Percentiles rank a stretch among this genome's conserved stretches.
Evolutionary conservation across 768 basidiomycete genomes (phyloP).

Genomic region (Lentinus brumalis): DNA sequence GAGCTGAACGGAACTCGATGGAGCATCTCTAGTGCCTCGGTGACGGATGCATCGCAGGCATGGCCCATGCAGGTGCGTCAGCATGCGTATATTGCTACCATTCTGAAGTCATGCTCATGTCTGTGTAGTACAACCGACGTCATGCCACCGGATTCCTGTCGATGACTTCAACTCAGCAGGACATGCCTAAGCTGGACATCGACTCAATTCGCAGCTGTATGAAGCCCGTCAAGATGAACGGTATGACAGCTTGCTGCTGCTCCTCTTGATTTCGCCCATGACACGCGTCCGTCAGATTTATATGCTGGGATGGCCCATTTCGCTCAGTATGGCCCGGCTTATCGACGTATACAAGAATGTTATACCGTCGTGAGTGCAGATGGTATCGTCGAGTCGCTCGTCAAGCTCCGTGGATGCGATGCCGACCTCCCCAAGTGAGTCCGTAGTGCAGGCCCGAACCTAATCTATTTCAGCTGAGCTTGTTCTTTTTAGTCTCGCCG

Average conservation of each 20-base stretch:
- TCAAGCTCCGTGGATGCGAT: slow-evolving; percentile 20
- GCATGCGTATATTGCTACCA: too few relatives aligned
- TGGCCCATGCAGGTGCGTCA: slow-evolving; percentile 9
- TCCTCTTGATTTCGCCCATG: too few relatives aligned
- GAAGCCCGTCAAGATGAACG: background rate
- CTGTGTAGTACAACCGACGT: slow-evolving; percentile 9
- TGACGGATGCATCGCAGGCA: slow-evolving; percentile 5
- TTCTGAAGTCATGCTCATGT: background rate
- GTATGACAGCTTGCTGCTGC: background rate
- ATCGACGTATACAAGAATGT: background rate
- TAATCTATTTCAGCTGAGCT: background rate
- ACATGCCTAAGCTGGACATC: background rate
- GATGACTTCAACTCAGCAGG: background rate
- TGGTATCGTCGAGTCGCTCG: background rate
- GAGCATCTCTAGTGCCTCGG: slow-evolving; percentile 29
- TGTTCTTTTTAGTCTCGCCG: slow-evolving; percentile 16
- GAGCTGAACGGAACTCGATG: slow-evolving; percentile 26
- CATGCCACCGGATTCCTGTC: slow-evolving; percentile 14
- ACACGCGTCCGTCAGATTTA: too few relatives aligned
- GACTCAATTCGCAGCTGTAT: background rate
- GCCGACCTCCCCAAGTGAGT: slow-evolving; percentile 14
- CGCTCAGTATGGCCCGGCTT: background rate
- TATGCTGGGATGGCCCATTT: background rate
- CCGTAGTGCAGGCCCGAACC: background rate
- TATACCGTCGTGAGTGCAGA: background rate